Evolutionary conservation across 2,329 filamentous ascomycete genomes (phyloP).

Genomic region (Chaetomium strumarium): DNA sequence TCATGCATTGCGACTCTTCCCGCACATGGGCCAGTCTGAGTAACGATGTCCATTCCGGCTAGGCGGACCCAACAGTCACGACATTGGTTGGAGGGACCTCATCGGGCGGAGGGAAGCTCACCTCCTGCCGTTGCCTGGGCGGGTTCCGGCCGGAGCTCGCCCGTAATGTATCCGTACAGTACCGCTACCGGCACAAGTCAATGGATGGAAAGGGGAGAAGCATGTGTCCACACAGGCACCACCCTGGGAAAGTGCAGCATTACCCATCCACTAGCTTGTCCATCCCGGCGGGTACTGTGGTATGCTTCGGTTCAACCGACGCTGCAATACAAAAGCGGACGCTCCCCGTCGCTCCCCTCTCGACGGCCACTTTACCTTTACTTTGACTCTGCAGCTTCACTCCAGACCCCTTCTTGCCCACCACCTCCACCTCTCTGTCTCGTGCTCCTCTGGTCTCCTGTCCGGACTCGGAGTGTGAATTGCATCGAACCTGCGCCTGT

Average conservation of each 20-base stretch:
- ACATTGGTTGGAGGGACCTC: constrained; percentile 8
- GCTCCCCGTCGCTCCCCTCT: constrained; percentile 10
- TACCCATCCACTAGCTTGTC: constrained; percentile 19
- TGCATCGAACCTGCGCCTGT: background rate
- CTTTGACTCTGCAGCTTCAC: constrained; percentile 2
- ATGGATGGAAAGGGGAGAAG: constrained; percentile 1
- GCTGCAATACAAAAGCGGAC: constrained; percentile 24
- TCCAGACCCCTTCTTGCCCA: background rate
- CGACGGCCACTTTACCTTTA: background rate
- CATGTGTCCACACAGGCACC: constrained; percentile 14
- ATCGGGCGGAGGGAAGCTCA: constrained; percentile 22
- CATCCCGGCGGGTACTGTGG: constrained; percentile 14
- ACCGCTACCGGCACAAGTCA: constrained; percentile 10
- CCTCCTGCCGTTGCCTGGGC: constrained; percentile 1
- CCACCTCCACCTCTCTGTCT: background rate
- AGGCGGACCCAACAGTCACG: constrained; percentile 9
- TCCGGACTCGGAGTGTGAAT: background rate
- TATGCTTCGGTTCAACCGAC: constrained; percentile 21
- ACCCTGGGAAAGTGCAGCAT: constrained; percentile 8
- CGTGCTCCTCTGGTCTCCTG: background rate
- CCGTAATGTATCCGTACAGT: background rate
- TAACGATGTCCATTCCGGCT: constrained; percentile 1
- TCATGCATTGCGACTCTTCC: background rate
- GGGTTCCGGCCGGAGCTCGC: constrained; percentile 13
- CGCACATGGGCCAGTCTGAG: background rate